These are phyloP conservation scores for Cucurbita pepo DNA, from an alignment of 306 rosid genomes.

Conservation along the genomic window DNA sequence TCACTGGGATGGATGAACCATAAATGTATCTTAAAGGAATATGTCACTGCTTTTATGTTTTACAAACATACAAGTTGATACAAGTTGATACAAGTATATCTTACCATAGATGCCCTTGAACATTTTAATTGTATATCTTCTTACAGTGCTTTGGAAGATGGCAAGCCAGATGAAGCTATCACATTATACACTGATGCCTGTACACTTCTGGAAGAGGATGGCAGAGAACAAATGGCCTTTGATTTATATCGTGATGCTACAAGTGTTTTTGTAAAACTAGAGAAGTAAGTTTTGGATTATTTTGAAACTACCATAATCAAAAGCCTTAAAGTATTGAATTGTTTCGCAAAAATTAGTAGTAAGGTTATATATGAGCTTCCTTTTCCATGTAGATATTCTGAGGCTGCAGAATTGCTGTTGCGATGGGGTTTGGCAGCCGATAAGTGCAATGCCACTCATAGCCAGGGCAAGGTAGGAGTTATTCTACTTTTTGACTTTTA, in stretches of 20 bases:
- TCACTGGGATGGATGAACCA: not conserved
- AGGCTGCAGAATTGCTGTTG: conserved; percentile 64
- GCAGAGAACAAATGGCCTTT: conserved; percentile 89
- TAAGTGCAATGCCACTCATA: conserved; percentile 73
- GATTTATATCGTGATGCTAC: conserved; percentile 79
- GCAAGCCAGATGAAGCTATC: conserved; percentile 69
- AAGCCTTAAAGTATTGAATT: not conserved
- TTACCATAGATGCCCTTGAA: not conserved
- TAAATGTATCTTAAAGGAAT: not conserved
- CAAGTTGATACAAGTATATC: not conserved
- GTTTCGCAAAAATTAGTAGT: not conserved
- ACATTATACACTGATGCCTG: conserved; percentile 76
- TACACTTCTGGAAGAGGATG: conserved; percentile 80
- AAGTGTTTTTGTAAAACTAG: conserved; percentile 52
- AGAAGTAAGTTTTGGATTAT: conserved; percentile 49
- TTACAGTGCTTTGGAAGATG: conserved; percentile 76
- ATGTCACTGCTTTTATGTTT: not conserved
- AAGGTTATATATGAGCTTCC: not conserved
- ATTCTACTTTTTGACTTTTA: not conserved
- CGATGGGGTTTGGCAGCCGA: conserved; percentile 85
- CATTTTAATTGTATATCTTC: not conserved
- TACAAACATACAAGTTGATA: not conserved
- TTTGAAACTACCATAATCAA: not conserved
- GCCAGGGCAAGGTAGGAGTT: conserved; percentile 70
- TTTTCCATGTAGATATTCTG: conserved; percentile 56